Evolutionary conservation across 2,329 filamentous ascomycete species (phyloP), one percentile per base, ranked within the genome.

Genomic region (Arthrinium phaeospermum): DNA sequence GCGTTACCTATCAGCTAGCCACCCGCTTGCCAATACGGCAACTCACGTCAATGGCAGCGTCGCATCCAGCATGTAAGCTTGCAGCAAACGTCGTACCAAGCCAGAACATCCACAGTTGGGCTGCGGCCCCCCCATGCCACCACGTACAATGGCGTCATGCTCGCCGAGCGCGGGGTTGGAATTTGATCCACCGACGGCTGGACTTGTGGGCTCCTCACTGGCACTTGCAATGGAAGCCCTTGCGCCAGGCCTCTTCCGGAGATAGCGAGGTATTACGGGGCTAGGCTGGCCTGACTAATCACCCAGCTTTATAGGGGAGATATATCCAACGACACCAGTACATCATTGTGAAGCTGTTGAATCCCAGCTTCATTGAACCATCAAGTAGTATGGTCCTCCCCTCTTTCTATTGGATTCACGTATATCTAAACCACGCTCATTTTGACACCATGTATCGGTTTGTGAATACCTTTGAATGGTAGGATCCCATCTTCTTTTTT

Each of bases 161-260:
- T n/a, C 30, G 57, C 57, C 57, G 30, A 41, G 57, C 57, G 57
- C 57, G 57, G 57, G 57, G 57, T 64, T 64, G 57, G 57, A 41
- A 64, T 64, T 64, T 34, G 57, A 64, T 64, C 57, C 57, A 64
- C 57, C 30, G 53, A 61, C 30, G 27, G 27, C 19, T 53, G 3
- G 27, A 61, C 53, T 61, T 61, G 53, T 37, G 53, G 53, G 24
- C 27, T 22, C 34, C 19, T n/a, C 10, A 22, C n/a, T 57, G 24
- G 4, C 12, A 30, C 49, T 30, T 30, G 24, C 49, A 37, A n/a
- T 51, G 7, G 49, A 49, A 61, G 53, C 53, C 53, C 53, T 61
- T 61, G 53, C 53, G 27, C 53, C 53, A 61, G 53, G 12, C 53
- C 53, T 34, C 53, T 37, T 61, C 53, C 53, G 53, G 53, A 61